These are phyloP conservation scores for Cystoisospora suis DNA, from an alignment of 169 alveolate species.

Conservation along the genomic window DNA sequence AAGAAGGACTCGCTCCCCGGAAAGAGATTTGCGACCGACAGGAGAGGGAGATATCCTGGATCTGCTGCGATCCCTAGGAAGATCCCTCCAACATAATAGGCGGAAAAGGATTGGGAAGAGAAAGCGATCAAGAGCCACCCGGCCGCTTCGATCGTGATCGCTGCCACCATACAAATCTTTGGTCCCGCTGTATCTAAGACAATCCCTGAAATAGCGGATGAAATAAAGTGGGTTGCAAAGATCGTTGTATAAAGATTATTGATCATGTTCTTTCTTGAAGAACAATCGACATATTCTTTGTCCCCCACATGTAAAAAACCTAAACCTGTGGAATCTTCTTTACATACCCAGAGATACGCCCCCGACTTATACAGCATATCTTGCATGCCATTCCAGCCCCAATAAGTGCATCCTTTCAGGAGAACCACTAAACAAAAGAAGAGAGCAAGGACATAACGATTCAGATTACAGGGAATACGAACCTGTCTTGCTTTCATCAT, in stretches of 20 bases:
- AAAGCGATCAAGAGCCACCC: constrained; percentile 63
- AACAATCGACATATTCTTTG: constrained; percentile 45
- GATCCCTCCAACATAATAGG: constrained; percentile 57
- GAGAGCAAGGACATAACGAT: constrained; percentile 47
- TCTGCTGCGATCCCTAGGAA: constrained; percentile 62
- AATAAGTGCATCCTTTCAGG: constrained; percentile 63
- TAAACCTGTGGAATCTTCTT: neutral
- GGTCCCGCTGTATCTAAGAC: constrained; percentile 62
- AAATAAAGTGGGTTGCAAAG: constrained; percentile 47
- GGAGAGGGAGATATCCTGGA: constrained; percentile 61
- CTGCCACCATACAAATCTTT: constrained; percentile 48
- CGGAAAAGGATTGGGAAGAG: constrained; percentile 20
- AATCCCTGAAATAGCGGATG: constrained; percentile 51
- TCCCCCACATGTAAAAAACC: constrained; percentile 22
- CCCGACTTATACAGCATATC: constrained; percentile 68
- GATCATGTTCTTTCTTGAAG: constrained; percentile 40
- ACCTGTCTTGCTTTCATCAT: too few species aligned
- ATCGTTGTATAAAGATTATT: constrained; percentile 53
- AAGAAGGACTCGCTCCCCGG: constrained; percentile 58
- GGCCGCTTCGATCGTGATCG: neutral
- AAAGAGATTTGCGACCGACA: constrained; percentile 47
- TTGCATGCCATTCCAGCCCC: constrained; percentile 72
- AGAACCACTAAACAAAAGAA: constrained; percentile 55
- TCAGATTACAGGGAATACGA: neutral
- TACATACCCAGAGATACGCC: constrained; percentile 64